Evolutionary conservation across 2,329 filamentous ascomycete species (phyloP), one percentile per base, ranked within the genome.

Genomic region (Fusarium musae): DNA sequence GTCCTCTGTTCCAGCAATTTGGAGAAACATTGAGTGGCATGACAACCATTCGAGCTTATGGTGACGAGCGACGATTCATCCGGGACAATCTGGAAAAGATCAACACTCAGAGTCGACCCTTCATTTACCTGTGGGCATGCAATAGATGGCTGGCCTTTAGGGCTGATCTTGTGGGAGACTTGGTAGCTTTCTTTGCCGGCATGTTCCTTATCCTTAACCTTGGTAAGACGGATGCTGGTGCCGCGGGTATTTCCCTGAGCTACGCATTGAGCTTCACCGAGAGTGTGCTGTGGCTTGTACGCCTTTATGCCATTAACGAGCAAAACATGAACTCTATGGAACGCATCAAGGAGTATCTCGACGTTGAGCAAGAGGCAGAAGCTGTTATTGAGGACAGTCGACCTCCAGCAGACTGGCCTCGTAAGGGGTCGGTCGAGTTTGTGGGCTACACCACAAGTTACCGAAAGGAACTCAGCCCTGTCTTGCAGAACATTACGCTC

Each of bases 241-340:
- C 95, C 54, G 96, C 96, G 37, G 96, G 96, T 85, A 89, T 99
- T 70, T 97, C 96, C 9, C 86, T 99, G 78, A 97, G 94, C 57
- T 99, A 99, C 79, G 96, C 96, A 21, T 94, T 99, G 75, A 96
- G 94, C 3, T 99, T 99, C 79, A 97, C 95, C 0, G 96, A 99
- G 82, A 98, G 97, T 75, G 93, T 99, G 11, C 85, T 99, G 23
- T 99, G 96, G 96, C 91, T 98, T 62, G 95, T 99, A 36, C 92
- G 96, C 52, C 87, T 98, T 19, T 99, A 99, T 81, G 93, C 95
- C 1, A 91, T 93, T 79, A 98, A 98, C 78, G 96, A 99, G 84
- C 96, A 99, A 83, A 98, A 98, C 83, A 98, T 99, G 96, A 99
- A 99, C 83, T 96, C 96, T 6, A 95, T 98, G 54, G 96, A 99